Base-by-base conservation (phyloP, 2,329 filamentous ascomycete species). In the Pseudogymnoascus sp. region DNA sequence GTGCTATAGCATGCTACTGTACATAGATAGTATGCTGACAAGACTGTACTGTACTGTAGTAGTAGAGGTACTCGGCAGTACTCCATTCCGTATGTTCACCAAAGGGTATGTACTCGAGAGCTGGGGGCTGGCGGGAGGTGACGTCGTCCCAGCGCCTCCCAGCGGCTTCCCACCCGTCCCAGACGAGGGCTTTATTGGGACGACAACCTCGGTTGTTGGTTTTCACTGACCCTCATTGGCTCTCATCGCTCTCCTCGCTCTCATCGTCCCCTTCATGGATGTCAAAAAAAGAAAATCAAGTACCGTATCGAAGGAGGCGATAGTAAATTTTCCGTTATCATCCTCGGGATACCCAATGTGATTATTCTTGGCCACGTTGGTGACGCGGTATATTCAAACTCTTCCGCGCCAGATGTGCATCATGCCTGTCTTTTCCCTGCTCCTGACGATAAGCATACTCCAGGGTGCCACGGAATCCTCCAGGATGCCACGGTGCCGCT, bases 151-250 rank as follows among this genome's bases (percentile, higher is more conserved):
- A 50, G 43, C 25, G 18, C 25, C 7, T 38, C 37, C 30, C 37
- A 8, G n/a, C 37, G 14, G n/a, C 14, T n/a, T 20, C 39, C 18
- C 4, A 20, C 11, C 39, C 39, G 22, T 43, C 25, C 43, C 43
- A 50, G 43, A 50, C 43, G 43, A 30, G 43, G 43, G 25, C 41
- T 50, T 50, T 50, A 50, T 50, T 50, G 25, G 43, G 43, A 50
- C 43, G 43, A 50, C 43, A 50, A 14, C 43, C 43, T 50, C 43
- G 43, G 43, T 30, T 50, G 14, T 30, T 50, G 4, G 22, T 5
- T n/a, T 11, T 16, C 22, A n/a, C 11, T 14, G 14, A 11, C 30
- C 4, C 22, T 47, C 22, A 47, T 28, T 28, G 43, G 43, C 25
- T 11, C 3, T 28, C 4, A 28, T 8, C 12, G 41, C 20, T 14